Conservation (phyloP, 1,284 basidiomycete genomes). For the Sporisorium exsertum region DNA sequence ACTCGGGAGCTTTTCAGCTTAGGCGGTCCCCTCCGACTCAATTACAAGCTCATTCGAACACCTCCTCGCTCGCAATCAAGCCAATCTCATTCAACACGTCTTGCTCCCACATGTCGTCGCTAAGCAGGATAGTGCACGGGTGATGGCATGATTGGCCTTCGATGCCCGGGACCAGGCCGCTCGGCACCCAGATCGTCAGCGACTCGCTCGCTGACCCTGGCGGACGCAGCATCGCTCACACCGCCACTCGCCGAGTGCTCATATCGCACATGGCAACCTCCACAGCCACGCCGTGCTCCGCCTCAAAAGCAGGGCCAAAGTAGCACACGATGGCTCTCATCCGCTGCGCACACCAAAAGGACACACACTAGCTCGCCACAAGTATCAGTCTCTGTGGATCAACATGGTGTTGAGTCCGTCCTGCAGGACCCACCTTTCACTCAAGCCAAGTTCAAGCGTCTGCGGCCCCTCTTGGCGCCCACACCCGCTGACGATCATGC, state of each 20-base stretch:
- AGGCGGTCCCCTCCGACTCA: not conserved
- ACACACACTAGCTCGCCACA: conserved; percentile 4
- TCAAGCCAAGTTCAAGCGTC: conserved; percentile 24
- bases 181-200: conserved; percentile 23
- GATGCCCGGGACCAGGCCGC: conserved; percentile 36
- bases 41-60: not conserved
- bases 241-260: conserved; percentile 38
- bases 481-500: not conserved
- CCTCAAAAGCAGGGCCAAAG: not conserved
- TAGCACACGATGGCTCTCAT: conserved; percentile 13
- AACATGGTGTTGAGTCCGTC: conserved; percentile 23
- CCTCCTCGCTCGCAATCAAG: not conserved
- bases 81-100: not conserved
- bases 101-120: conserved; percentile 19
- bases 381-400: conserved; percentile 9
- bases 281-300: not conserved
- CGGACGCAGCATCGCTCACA: not conserved
- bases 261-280: conserved; percentile 24
- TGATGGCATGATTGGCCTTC: conserved; percentile 48
- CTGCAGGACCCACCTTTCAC: conserved; percentile 23
- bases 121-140: conserved; percentile 10
- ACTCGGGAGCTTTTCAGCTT: not conserved
- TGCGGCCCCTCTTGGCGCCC: conserved; percentile 15
- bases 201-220: conserved; percentile 11
- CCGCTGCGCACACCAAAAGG: not conserved